Percentiles rank a stretch among this genome's conserved stretches.
Evolutionary conservation across 345 rosid species (phyloP).

Genomic region (Carallia pectinifolia): DNA sequence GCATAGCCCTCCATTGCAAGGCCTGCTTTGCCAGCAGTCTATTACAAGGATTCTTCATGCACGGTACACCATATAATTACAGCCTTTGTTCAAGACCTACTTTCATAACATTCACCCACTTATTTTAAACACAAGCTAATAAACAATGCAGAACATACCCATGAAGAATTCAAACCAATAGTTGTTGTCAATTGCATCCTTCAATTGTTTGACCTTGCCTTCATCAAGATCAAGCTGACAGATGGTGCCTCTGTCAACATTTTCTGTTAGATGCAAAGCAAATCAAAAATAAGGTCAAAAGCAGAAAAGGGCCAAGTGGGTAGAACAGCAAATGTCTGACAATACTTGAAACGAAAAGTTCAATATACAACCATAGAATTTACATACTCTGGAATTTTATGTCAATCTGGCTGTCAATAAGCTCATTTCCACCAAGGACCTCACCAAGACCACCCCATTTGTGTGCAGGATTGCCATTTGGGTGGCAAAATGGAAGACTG

Average conservation of each 20-base stretch:
- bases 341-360: slow-evolving; percentile 9
- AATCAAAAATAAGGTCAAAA: not conserved
- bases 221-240: slow-evolving; percentile 68
- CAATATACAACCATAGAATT: slow-evolving; percentile 2
- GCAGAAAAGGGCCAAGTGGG: not conserved
- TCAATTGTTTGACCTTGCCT: slow-evolving; percentile 67
- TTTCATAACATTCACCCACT: not conserved
- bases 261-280: slow-evolving; percentile 41
- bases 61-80: too few relatives aligned
- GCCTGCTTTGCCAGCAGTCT: not conserved
- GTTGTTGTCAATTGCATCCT: slow-evolving; percentile 83
- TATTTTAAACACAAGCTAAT: not conserved
- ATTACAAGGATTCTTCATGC: too few relatives aligned
- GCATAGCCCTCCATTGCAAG: not conserved
- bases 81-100: too few relatives aligned
- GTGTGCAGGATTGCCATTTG: slow-evolving; percentile 60
- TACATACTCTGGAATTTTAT: slow-evolving; percentile 84
- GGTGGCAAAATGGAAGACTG: slow-evolving; percentile 97
- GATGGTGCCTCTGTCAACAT: slow-evolving; percentile 55
- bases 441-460: slow-evolving; percentile 99
- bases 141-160: slow-evolving; percentile 58
- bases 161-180: slow-evolving; percentile 95
- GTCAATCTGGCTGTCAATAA: slow-evolving; percentile 82
- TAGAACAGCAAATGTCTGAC: slow-evolving; percentile 5
- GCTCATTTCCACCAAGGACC: slow-evolving; percentile 99